Conservation (phyloP, 345 rosid genomes). For the Camelina neglecta region DNA sequence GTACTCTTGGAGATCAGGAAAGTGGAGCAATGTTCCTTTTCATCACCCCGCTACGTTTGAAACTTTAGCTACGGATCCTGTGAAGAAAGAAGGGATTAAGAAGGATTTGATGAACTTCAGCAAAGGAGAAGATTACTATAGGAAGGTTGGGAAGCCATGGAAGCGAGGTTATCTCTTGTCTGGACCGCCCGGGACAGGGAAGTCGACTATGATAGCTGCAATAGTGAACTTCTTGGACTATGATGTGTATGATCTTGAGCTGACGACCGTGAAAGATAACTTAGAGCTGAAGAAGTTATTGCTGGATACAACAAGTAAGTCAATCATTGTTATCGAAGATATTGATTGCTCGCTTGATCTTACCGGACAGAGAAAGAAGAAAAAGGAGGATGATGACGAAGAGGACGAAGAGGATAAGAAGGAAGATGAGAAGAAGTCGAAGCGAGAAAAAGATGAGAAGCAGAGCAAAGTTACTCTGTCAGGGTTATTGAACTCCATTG, state of each 20-base stretch:
- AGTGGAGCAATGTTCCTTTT: constrained; percentile 51
- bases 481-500: constrained; percentile 55
- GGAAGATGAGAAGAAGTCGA: constrained; percentile 33
- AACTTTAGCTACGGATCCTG: constrained; percentile 64
- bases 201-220: constrained; percentile 74
- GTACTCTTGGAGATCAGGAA: constrained; percentile 30
- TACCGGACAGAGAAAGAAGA: constrained; percentile 39
- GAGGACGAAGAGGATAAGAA: background rate
- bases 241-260: constrained; percentile 78
- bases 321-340: constrained; percentile 72
- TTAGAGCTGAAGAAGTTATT: constrained; percentile 60
- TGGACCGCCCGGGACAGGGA: constrained; percentile 62
- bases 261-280: constrained; percentile 62
- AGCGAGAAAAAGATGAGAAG: background rate
- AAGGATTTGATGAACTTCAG: constrained; percentile 59
- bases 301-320: constrained; percentile 54
- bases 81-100: constrained; percentile 54
- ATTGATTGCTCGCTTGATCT: constrained; percentile 43
- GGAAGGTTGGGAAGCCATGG: constrained; percentile 72
- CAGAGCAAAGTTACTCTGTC: constrained; percentile 55
- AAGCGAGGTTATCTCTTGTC: constrained; percentile 56
- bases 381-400: constrained; percentile 30
- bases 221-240: constrained; percentile 69
- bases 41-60: constrained; percentile 66
- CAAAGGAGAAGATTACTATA: constrained; percentile 60